Evolutionary conservation across 2,329 filamentous ascomycete species (phyloP).

Genomic region (Apiospora saccharicola): DNA sequence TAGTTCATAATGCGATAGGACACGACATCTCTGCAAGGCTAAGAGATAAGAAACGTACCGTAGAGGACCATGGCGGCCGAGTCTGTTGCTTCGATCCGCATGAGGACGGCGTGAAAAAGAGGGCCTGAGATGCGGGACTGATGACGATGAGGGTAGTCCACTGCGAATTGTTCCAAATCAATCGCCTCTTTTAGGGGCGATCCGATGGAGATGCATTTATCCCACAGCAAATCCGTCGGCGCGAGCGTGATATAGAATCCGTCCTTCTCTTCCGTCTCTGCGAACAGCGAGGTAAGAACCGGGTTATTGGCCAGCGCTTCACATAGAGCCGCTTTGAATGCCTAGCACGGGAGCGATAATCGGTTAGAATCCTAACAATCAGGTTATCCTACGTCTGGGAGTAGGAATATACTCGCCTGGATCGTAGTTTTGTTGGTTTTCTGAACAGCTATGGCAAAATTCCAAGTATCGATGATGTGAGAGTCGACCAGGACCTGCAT

Average conservation of each 20-base stretch:
- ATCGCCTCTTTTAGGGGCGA: background rate
- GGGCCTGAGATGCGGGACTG: slow-evolving; percentile 9
- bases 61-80: background rate
- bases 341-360: too few species aligned
- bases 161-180: background rate
- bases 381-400: background rate
- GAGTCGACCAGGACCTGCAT: slow-evolving; percentile 19
- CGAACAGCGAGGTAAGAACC: background rate
- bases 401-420: background rate
- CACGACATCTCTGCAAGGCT: too few species aligned
- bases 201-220: background rate
- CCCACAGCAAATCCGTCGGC: background rate
- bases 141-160: background rate
- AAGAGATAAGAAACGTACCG: background rate
- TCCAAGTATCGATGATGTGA: slow-evolving; percentile 18
- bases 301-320: background rate
- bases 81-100: slow-evolving; percentile 13
- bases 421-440: background rate
- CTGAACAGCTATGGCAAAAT: slow-evolving; percentile 19
- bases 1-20: background rate
- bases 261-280: background rate
- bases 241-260: background rate
- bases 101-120: slow-evolving; percentile 6
- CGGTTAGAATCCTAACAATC: too few species aligned
- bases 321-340: background rate